Evolutionary conservation across 164 flowering plant species (phyloP), one percentile per base, ranked within the genome.

Genomic region (Piper longum): DNA sequence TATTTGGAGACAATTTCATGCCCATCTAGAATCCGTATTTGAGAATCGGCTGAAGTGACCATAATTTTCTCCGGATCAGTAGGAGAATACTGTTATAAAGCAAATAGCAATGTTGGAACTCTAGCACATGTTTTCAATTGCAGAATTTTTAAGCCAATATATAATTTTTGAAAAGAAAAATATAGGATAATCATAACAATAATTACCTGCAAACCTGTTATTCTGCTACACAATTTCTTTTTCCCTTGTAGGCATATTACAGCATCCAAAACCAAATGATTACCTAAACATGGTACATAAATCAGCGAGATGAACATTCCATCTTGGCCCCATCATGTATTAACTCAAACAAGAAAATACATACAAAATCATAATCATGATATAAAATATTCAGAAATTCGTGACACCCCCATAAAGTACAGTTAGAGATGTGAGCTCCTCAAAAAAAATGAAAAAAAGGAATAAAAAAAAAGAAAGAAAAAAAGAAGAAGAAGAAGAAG

Each of bases 1-100:
- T 75, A 78, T 68, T 88, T 91, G 74, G 73, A 56, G 64, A 86
- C 61, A 43, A 91, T 67, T 58, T 82, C 77, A 40, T 48, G 43
- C 16, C 95, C 87, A 56, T 66, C 67, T 57, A 91, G 77, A 56
- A 91, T 75, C 51, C 85, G 75, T 36, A 88, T 79, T 58, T 71
- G 73, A 39, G 93, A 80, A 78, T 91, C 97, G 61, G 91, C 93
- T 67, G 85, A 82, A 59, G 87, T 82, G 59, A 91, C 87, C 78
- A 85, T 72, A 2, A 91, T 73, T 79, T 80, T 80, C 67, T 72
- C 76, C 9, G 81, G 74, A 55, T 86, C 88, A 56, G 56, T 73
- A 13, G 95, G 90, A 42, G 73, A 78, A 69, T 82, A 88, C 97
- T 90, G 85, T n/a, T 71, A 16, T 64, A 26, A 41, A 39, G 14